Evolutionary conservation across 2,329 filamentous ascomycete genomes (phyloP), one percentile per base, ranked within the genome.

Genomic region (Bimuria novae-zelandiae): DNA sequence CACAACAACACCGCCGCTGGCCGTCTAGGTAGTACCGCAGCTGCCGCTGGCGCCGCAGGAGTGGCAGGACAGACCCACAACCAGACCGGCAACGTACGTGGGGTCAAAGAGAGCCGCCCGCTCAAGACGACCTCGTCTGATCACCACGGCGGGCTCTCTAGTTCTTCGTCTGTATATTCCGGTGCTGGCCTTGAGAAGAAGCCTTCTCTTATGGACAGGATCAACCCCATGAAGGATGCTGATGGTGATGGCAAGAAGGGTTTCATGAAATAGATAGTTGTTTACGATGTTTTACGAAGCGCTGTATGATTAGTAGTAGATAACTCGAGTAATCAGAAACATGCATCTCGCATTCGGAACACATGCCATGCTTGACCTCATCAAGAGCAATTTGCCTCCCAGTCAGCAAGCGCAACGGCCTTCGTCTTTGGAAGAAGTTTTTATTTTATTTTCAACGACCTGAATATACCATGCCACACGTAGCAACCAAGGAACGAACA

Each of bases 241-340:
- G 75, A 83, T 57, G 73, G 78, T 33, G 82, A 85, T 68, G 82
- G 83, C 52, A 82, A 84, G 75, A 70, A 72, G 23, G 82, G 82
- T 2, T 82, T 84, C 57, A 80, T 83, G 78, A 69, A 77, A 46
- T 82, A 77, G 25, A 17, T 30, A 16, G 17, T 3, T 7, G 29
- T 22, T 33, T 4, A 46, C 25, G 42, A 53, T 27, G n/a, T 12
- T 12, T 51, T 12, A 50, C 16, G 35, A 41, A 14, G 8, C 35
- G 5, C 41, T 29, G 22, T 49, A 48, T 46, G 37, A 23, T 51
- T 46, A 8, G 10, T 7, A 17, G 16, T 42, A 27, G 7, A 29
- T 42, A 27, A 17, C 7, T 29, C 4, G 12, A n/a, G 4, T 29
- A 40, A 40, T 25, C 25, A 5, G 16, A 19, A 37, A 21, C 14